phyloP scores from a whole-genome alignment of 768 basidiomycete genomes.

The Boletus huronensis region DNA sequence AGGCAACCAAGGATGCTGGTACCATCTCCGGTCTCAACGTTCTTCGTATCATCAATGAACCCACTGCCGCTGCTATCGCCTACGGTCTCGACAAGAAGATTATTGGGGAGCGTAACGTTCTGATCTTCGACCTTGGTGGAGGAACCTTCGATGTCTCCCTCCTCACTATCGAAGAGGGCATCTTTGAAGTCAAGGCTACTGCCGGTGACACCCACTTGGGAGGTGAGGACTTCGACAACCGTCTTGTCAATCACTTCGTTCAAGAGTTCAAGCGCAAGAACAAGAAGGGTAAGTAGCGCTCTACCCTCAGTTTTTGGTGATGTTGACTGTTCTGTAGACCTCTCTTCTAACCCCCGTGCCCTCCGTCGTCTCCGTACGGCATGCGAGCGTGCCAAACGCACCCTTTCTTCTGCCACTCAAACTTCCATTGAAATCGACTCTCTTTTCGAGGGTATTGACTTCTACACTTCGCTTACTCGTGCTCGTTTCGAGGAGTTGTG shows the following conservation, averaged over 20 bases:
- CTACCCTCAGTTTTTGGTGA: not conserved
- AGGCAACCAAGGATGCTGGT: slow-evolving; percentile 98
- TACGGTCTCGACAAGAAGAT: slow-evolving; percentile 98
- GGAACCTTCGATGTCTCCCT: slow-evolving; percentile 99
- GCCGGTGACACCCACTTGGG: slow-evolving; percentile 98
- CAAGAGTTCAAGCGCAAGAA: slow-evolving; percentile 97
- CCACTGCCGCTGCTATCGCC: slow-evolving; percentile 96
- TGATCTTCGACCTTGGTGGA: slow-evolving; percentile 98
- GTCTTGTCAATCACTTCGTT: slow-evolving; percentile 94
- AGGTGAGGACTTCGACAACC: slow-evolving; percentile 98
- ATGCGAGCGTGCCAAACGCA: slow-evolving; percentile 98
- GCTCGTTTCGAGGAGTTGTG: slow-evolving; percentile 97
- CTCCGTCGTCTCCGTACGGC: slow-evolving; percentile 96
- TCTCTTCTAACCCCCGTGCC: slow-evolving; percentile 90
- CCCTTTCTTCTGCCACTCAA: slow-evolving; percentile 93
- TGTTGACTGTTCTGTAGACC: slow-evolving; percentile 45
- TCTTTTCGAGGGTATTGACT: slow-evolving; percentile 95
- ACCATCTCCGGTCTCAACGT: slow-evolving; percentile 92
- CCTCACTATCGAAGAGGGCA: slow-evolving; percentile 93
- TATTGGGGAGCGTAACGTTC: slow-evolving; percentile 85
- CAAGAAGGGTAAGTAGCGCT: slow-evolving; percentile 70
- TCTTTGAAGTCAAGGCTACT: slow-evolving; percentile 97
- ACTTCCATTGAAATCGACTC: slow-evolving; percentile 99
- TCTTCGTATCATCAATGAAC: slow-evolving; percentile 98
- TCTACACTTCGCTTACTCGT: slow-evolving; percentile 97